Conservation (phyloP, 805 yeast species). For the Sporopachydermia quercuum region DNA sequence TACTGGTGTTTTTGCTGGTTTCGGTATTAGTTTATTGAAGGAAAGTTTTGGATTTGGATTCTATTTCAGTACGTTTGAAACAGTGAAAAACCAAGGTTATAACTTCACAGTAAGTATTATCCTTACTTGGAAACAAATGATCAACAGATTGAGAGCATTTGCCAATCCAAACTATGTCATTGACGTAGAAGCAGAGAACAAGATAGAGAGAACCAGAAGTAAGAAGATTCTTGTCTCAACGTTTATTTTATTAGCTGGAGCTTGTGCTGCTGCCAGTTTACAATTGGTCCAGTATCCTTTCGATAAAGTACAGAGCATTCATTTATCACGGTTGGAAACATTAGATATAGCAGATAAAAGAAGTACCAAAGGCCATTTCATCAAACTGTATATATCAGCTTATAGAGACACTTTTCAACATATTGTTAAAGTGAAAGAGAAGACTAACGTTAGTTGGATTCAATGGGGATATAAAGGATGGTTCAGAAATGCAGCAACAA, state of each 20-base stretch:
- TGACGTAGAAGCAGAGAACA: background rate
- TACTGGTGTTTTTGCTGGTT: slow-evolving; percentile 83
- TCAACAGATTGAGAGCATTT: background rate
- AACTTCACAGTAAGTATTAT: slow-evolving; percentile 13
- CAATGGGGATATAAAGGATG: slow-evolving; percentile 72
- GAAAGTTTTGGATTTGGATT: slow-evolving; percentile 74
- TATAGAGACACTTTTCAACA: slow-evolving; percentile 64
- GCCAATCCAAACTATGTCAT: background rate
- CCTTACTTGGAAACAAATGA: background rate
- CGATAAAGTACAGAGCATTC: slow-evolving; percentile 63
- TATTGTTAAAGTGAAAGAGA: slow-evolving; percentile 31
- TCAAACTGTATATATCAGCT: slow-evolving; percentile 48
- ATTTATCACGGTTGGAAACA: slow-evolving; percentile 66
- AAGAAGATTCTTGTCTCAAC: slow-evolving; percentile 26
- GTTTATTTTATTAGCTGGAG: slow-evolving; percentile 72
- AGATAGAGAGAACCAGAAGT: slow-evolving; percentile 1
- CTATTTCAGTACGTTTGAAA: slow-evolving; percentile 70
- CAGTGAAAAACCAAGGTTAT: slow-evolving; percentile 56
- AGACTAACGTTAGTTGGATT: slow-evolving; percentile 39
- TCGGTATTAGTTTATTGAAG: slow-evolving; percentile 58
- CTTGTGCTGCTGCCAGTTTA: slow-evolving; percentile 66
- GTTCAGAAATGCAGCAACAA: slow-evolving; percentile 49
- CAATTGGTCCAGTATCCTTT: slow-evolving; percentile 77
- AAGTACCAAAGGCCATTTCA: slow-evolving; percentile 10
- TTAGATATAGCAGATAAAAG: slow-evolving; percentile 43